Base-by-base conservation (phyloP, 2,329 filamentous ascomycete genomes). In the Trichoderma hamatum region DNA sequence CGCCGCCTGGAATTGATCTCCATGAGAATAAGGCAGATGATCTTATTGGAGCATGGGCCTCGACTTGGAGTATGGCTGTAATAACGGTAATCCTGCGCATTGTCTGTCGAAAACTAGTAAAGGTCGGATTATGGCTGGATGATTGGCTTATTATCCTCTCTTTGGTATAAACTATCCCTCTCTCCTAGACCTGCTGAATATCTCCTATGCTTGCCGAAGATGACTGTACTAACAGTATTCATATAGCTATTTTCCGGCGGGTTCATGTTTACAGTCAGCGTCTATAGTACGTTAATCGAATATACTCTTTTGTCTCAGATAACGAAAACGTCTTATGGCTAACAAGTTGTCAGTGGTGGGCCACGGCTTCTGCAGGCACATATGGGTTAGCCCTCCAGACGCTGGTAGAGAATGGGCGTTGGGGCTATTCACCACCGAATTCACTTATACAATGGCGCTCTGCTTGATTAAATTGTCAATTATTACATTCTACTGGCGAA, bases 401-500 rank as follows among this genome's bases (percentile, higher is more conserved):
- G 71, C 68, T 5, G 60, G 32, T 14, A 65, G 68, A 28, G 65
- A 59, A 2, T 73, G 66, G 71, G 71, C 71, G 0, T 30, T 69
- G 5, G 72, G 71, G 1, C 63, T 72, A 11, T 72, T 73, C 59
- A 63, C 70, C 28, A 68, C 70, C 6, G 72, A 73, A 39, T 28
- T 69, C 3, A 55, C 66, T 5, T 72, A 73, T 5, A 71, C 71
- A 2, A 14, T 64, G 6, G 63, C 55, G 2, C 36, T 73, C 7
- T 46, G 67, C 0, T 68, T 65, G 1, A 65, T 73, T 32, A 73
- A 73, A 11, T 64, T 30, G 30, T 69, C 70, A 14, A 72, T 68
- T n/a, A 54, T 73, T 19, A 56, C 69, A 2, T 70, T 73, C 21
- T 73, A 73, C 55, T 73, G 72, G 72, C 68, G 72, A 10, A 73